A percentile compares a stretch with the other conserved stretches of the same genome.
Conservation (phyloP, 2,329 filamentous ascomycete genomes). For the Eutypa lata region DNA sequence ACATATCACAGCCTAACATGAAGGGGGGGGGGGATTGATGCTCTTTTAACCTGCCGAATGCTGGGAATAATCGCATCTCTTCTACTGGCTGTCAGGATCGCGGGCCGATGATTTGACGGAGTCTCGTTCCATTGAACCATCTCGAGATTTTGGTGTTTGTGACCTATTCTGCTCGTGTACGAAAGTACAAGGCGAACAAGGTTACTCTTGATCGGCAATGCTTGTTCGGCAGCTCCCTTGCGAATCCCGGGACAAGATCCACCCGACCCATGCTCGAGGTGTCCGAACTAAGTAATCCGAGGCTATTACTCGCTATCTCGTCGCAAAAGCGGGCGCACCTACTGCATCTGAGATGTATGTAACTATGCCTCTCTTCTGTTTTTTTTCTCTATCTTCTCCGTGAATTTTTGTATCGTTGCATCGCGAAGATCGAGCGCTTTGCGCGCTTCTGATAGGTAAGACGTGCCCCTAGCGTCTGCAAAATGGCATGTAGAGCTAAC, state of each 20-base stretch:
- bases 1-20: not conserved
- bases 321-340: not conserved
- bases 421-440: not conserved
- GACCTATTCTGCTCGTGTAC: not conserved
- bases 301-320: not conserved
- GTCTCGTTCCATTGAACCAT: not conserved
- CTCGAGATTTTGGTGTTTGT: not conserved
- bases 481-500: no score
- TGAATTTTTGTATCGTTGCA: not conserved
- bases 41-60: not conserved
- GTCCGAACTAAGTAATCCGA: slow-evolving; percentile 1
- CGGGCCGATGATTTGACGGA: not conserved
- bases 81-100: not conserved
- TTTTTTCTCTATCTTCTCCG: not conserved
- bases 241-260: not conserved
- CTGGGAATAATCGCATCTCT: no score
- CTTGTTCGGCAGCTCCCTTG: not conserved
- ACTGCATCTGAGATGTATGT: not conserved
- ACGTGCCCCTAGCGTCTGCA: not conserved
- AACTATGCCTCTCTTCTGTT: no score
- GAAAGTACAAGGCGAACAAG: not conserved
- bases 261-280: not conserved
- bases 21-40: not conserved
- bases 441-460: not conserved
- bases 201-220: not conserved